phyloP scores from a whole-genome alignment of 2,329 filamentous ascomycete species.

The Aspergillus felis region DNA sequence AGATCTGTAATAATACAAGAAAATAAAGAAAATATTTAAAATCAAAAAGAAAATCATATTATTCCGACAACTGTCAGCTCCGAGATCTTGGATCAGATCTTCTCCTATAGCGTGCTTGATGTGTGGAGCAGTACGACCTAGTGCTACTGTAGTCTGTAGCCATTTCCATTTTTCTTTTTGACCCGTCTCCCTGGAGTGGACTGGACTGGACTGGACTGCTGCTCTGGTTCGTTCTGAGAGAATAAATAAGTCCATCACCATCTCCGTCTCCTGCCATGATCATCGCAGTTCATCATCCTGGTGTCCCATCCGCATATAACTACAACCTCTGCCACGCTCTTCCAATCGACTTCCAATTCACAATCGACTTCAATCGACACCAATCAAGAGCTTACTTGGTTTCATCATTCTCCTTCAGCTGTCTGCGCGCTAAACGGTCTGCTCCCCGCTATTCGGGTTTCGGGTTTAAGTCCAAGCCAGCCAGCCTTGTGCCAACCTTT shows the following conservation, averaged over 20 bases:
- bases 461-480: constrained; percentile 1
- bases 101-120: constrained; percentile 33
- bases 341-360: constrained; percentile 6
- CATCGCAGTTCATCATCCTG: constrained; percentile 8
- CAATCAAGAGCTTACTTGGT: background rate
- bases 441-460: background rate
- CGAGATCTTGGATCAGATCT: constrained; percentile 40
- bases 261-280: constrained; percentile 12
- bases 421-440: constrained; percentile 1
- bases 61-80: constrained; percentile 34
- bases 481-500: background rate
- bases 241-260: constrained; percentile 16
- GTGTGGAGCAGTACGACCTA: constrained; percentile 18
- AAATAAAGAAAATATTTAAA: background rate
- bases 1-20: background rate
- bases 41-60: constrained; percentile 8
- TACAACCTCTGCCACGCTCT: constrained; percentile 10
- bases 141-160: constrained; percentile 20
- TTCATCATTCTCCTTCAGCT: background rate
- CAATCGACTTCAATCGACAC: background rate
- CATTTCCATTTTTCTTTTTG: constrained; percentile 25
- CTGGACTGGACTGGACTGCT: constrained; percentile 30
- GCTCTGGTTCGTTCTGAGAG: constrained; percentile 5
- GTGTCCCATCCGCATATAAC: constrained; percentile 13
- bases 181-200: constrained; percentile 33